Evolutionary conservation across 1,284 basidiomycete genomes (phyloP).

Genomic region (Microbotryum saponariae): DNA sequence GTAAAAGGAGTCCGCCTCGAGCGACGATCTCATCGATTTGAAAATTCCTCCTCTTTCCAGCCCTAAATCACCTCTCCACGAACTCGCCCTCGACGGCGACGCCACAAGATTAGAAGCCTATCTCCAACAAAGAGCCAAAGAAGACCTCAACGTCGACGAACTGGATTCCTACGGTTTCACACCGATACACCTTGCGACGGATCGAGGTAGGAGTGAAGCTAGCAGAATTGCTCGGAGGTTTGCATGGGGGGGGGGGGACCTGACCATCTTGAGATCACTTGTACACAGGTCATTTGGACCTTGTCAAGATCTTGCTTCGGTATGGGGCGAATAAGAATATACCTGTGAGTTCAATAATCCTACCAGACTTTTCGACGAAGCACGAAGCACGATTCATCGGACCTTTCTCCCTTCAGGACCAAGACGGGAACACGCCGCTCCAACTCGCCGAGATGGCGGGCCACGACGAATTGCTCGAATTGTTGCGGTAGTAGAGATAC

Average conservation of each 20-base stretch:
- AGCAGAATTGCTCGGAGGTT: no score
- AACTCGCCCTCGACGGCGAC: constrained; percentile 56
- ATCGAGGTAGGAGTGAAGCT: constrained; percentile 49
- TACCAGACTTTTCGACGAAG: neutral
- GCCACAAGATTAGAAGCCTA: constrained; percentile 47
- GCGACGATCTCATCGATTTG: neutral
- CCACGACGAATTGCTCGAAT: constrained; percentile 50
- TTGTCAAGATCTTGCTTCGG: constrained; percentile 56
- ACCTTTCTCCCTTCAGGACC: constrained; percentile 49
- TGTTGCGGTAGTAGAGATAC: neutral
- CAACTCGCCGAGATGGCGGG: constrained; percentile 62
- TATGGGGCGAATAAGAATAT: constrained; percentile 57
- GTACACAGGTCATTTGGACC: constrained; percentile 46
- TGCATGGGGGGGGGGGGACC: no score
- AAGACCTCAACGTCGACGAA: constrained; percentile 48
- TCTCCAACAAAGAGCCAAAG: constrained; percentile 45
- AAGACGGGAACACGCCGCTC: constrained; percentile 57
- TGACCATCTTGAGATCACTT: no score
- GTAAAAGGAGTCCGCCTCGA: neutral
- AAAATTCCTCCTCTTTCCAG: constrained; percentile 6
- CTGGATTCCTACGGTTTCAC: constrained; percentile 63
- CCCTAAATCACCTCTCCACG: constrained; percentile 48
- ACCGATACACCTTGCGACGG: constrained; percentile 72
- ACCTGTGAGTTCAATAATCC: constrained; percentile 47
- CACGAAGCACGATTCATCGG: neutral